These are phyloP conservation scores for Trypanosoma cruzi DNA, from an alignment of 208 protist species.

Conservation along the genomic window DNA sequence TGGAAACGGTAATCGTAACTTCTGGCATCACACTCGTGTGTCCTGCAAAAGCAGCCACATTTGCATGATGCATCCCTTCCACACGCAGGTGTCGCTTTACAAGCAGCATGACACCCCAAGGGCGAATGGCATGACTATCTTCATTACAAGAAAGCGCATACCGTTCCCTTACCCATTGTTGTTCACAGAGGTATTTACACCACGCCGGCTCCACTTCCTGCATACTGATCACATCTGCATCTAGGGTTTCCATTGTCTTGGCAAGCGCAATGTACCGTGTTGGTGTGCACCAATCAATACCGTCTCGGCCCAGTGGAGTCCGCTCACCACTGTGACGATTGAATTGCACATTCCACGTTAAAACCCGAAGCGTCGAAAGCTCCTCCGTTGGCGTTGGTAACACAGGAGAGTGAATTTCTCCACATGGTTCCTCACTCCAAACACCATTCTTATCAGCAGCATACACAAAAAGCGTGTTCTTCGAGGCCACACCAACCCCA, in stretches of 20 bases:
- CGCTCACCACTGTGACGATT: slow-evolving; percentile 47
- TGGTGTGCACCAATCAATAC: slow-evolving; percentile 62
- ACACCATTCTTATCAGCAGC: background rate
- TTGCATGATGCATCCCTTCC: slow-evolving; percentile 30
- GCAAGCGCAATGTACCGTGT: slow-evolving; percentile 54
- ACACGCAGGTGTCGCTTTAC: slow-evolving; percentile 36
- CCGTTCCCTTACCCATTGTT: slow-evolving; percentile 45
- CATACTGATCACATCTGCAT: slow-evolving; percentile 63
- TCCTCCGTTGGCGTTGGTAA: slow-evolving; percentile 8
- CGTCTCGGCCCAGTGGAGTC: slow-evolving; percentile 50
- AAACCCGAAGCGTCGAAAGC: slow-evolving; percentile 37
- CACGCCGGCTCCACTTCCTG: slow-evolving; percentile 64
- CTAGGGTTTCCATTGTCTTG: slow-evolving; percentile 36
- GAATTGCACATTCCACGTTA: slow-evolving; percentile 70
- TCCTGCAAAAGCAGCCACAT: slow-evolving; percentile 45
- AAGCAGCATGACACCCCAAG: slow-evolving; percentile 58
- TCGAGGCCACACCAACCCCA: slow-evolving; percentile 7
- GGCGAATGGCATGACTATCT: slow-evolving; percentile 44
- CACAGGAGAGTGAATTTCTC: background rate
- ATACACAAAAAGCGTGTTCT: slow-evolving; percentile 30
- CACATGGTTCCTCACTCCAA: slow-evolving; percentile 35
- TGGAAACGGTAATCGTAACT: slow-evolving; percentile 35
- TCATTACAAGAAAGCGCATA: slow-evolving; percentile 40
- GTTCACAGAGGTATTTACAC: slow-evolving; percentile 43
- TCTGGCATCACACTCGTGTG: slow-evolving; percentile 55